Conservation (phyloP, 2,329 filamentous ascomycete genomes). For the Fusarium austroafricanum region DNA sequence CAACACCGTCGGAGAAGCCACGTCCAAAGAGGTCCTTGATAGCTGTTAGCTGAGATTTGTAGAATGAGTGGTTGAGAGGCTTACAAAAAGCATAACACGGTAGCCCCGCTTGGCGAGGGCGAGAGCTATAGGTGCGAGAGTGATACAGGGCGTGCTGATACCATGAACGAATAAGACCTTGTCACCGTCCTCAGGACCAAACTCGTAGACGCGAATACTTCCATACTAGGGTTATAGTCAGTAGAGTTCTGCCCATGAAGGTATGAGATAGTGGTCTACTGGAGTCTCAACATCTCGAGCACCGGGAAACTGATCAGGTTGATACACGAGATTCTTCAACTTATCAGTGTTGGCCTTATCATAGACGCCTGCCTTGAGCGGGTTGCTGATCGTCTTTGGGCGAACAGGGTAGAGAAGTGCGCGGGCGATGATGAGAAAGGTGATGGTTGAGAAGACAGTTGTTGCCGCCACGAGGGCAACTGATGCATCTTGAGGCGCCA, state of each 20-base stretch:
- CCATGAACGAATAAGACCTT: slow-evolving; percentile 85
- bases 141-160: slow-evolving; percentile 84
- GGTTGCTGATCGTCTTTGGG: slow-evolving; percentile 57
- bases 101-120: slow-evolving; percentile 75
- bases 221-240: slow-evolving; percentile 65
- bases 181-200: slow-evolving; percentile 77
- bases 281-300: slow-evolving; percentile 78
- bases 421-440: slow-evolving; percentile 52
- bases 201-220: slow-evolving; percentile 82
- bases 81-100: slow-evolving; percentile 82
- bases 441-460: slow-evolving; percentile 56
- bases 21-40: slow-evolving; percentile 74
- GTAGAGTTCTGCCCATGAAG: slow-evolving; percentile 1
- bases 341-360: slow-evolving; percentile 52
- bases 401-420: slow-evolving; percentile 55
- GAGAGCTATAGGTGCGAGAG: slow-evolving; percentile 74
- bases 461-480: slow-evolving; percentile 53
- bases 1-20: slow-evolving; percentile 73
- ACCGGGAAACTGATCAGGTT: slow-evolving; percentile 76
- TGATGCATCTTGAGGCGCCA: slow-evolving; percentile 30
- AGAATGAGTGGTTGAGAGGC: slow-evolving; percentile 37
- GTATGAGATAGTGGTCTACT: slow-evolving; percentile 50
- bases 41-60: slow-evolving; percentile 5
- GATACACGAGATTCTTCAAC: slow-evolving; percentile 63
- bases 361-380: slow-evolving; percentile 55